phyloP scores from a whole-genome alignment of 2,329 filamentous ascomycete species.

The Botrytis elliptica region DNA sequence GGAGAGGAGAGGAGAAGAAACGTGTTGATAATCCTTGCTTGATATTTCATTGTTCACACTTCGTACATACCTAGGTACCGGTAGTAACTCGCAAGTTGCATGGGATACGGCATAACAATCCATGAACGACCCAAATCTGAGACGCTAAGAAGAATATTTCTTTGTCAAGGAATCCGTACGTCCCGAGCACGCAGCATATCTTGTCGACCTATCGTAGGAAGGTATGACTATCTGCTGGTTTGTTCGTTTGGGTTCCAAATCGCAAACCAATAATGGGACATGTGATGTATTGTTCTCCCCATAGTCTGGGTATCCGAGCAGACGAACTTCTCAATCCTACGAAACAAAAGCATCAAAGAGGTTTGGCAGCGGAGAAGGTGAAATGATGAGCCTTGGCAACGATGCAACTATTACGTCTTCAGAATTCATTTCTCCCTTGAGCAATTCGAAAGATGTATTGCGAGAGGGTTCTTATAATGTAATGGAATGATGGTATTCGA shows the following conservation, averaged over 20 bases:
- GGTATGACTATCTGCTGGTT: no score
- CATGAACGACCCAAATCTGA: neutral
- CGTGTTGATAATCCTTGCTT: neutral
- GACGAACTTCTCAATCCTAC: neutral
- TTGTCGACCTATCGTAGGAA: no score
- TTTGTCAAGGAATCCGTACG: slow-evolving; percentile 15
- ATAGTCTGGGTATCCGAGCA: neutral
- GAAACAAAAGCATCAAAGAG: neutral
- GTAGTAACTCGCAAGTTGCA: neutral
- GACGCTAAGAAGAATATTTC: neutral
- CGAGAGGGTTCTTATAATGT: slow-evolving; percentile 8
- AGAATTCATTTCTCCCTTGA: neutral
- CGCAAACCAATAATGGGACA: neutral
- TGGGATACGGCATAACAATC: neutral
- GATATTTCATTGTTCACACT: neutral
- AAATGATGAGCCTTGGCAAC: slow-evolving; percentile 13
- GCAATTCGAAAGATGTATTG: neutral
- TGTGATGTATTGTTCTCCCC: neutral
- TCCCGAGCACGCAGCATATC: neutral
- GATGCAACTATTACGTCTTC: slow-evolving; percentile 21
- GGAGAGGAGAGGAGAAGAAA: neutral
- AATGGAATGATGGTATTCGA: slow-evolving; percentile 19
- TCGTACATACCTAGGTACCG: neutral
- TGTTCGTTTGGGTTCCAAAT: neutral
- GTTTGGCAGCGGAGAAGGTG: slow-evolving; percentile 17